Base-by-base conservation (phyloP, 2,329 filamentous ascomycete genomes). In the Colletotrichum noveboracense region DNA sequence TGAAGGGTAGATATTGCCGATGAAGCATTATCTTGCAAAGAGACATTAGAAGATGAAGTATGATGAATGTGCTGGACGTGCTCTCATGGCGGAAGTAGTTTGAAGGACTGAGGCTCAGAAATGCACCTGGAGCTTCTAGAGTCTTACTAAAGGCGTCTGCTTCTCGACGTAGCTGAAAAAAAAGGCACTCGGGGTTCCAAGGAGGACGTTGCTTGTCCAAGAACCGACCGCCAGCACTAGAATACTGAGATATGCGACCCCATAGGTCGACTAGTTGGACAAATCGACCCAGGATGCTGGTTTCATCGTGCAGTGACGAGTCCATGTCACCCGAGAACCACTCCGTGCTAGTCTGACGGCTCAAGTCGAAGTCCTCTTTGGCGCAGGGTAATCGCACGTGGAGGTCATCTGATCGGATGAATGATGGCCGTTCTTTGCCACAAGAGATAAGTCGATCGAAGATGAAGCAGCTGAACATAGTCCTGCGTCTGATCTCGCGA, bases 391-490 rank as follows among this genome's bases (percentile, higher is more conserved):
- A 85, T 79, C 93, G 92, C 21, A 94, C 91, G 32, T 88, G 86
- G 6, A 94, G 82, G 71, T 93, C 91, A 6, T 91, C 86, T 1
- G 90, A 84, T 52, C 88, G 87, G 61, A 94, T 88, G 79, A 91
- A 91, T 12, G 89, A 88, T 2, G 90, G 88, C n/a, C 92, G 87
- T 69, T 91, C 89, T 76, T 90, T 91, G n/a, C 93, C 93, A 78
- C 90, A 92, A 56, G 92, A 90, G 24, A 94, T 85, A 82, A 94
- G 91, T 6, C 93, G 90, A 81, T 95, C 94, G 79, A 95, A 87
- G 68, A 95, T 91, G 74, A 94, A 92, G 79, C 93, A 94, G 79
- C 93, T 94, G 86, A 93, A 95, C 86, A 95, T 93, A 1, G 93
- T 94, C 12, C 94, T 89, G 34, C 94, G 88, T 75, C 89, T 87